phyloP scores from a whole-genome alignment of 2,329 filamentous ascomycete species.

The Phialocephala sp. region DNA sequence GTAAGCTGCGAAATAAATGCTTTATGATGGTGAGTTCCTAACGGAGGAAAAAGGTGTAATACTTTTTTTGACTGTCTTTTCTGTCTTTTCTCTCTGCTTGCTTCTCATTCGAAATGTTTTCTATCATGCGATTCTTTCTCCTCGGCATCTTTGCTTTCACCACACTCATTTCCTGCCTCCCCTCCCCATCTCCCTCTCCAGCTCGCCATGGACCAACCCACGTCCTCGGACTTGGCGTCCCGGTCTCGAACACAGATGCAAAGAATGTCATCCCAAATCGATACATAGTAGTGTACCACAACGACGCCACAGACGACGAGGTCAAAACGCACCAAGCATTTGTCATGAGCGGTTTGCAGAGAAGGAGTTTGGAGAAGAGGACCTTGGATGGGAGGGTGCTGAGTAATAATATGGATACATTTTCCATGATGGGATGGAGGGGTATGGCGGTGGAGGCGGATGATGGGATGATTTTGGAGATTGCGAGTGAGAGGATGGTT shows the following conservation, averaged over 20 bases:
- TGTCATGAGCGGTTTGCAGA: slow-evolving; percentile 56
- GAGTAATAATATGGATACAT: slow-evolving; percentile 46
- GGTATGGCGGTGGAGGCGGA: slow-evolving; percentile 60
- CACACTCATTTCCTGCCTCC: slow-evolving; percentile 20
- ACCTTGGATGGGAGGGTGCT: slow-evolving; percentile 53
- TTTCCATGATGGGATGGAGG: slow-evolving; percentile 57
- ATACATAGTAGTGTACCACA: slow-evolving; percentile 70
- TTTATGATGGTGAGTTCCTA: background rate
- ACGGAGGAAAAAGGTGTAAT: slow-evolving; percentile 1
- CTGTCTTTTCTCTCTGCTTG: background rate
- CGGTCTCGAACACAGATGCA: slow-evolving; percentile 56
- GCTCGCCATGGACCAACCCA: slow-evolving; percentile 7
- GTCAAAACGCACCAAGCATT: slow-evolving; percentile 56
- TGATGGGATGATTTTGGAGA: slow-evolving; percentile 54
- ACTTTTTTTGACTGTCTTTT: slow-evolving; percentile 10
- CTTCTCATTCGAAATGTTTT: slow-evolving; percentile 1
- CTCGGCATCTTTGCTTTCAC: slow-evolving; percentile 10
- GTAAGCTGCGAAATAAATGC: slow-evolving; percentile 1
- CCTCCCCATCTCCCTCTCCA: slow-evolving; percentile 14
- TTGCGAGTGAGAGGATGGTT: slow-evolving; percentile 49
- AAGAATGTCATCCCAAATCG: slow-evolving; percentile 57
- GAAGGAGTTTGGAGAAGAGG: slow-evolving; percentile 62
- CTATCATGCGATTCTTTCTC: background rate
- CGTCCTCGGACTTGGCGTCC: slow-evolving; percentile 46
- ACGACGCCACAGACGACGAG: slow-evolving; percentile 53